phyloP scores from a whole-genome alignment of 2,329 filamentous ascomycete species.

The Claviceps citrina region DNA sequence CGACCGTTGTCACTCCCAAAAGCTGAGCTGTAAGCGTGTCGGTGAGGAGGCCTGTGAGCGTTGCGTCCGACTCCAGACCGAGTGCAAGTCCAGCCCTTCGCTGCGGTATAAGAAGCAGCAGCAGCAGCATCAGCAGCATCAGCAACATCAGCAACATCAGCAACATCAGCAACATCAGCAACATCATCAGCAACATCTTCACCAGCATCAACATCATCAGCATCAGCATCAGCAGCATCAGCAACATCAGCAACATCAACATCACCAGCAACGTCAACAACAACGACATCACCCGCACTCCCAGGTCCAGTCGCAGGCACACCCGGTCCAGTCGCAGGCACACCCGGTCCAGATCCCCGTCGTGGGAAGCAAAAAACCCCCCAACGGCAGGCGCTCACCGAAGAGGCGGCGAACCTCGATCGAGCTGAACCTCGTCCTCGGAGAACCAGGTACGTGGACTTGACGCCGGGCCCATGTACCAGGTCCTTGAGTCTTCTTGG shows the following conservation, averaged over 20 bases:
- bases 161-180: slow-evolving; percentile 10
- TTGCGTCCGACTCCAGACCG: slow-evolving; percentile 24
- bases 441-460: slow-evolving; percentile 21
- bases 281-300: slow-evolving; percentile 7
- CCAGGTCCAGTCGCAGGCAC: slow-evolving; percentile 1
- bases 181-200: slow-evolving; percentile 6
- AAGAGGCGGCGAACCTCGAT: slow-evolving; percentile 22
- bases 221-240: slow-evolving; percentile 9
- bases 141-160: slow-evolving; percentile 11
- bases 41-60: slow-evolving; percentile 27
- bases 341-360: slow-evolving; percentile 3
- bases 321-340: slow-evolving; percentile 2
- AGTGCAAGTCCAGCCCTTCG: slow-evolving; percentile 30
- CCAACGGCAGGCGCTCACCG: slow-evolving; percentile 18
- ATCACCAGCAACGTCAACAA: slow-evolving; percentile 6
- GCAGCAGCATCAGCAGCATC: slow-evolving; percentile 12
- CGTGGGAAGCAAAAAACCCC: slow-evolving; percentile 4
- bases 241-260: no score
- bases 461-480: neutral
- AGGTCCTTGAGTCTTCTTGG: neutral
- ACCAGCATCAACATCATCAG: slow-evolving; percentile 13
- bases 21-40: slow-evolving; percentile 29
- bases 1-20: slow-evolving; percentile 31
- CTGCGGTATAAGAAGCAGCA: slow-evolving; percentile 22
- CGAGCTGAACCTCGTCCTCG: slow-evolving; percentile 18